Evolutionary conservation across 768 basidiomycete species (phyloP).

Genomic region (Paxillus ammoniavirescens): DNA sequence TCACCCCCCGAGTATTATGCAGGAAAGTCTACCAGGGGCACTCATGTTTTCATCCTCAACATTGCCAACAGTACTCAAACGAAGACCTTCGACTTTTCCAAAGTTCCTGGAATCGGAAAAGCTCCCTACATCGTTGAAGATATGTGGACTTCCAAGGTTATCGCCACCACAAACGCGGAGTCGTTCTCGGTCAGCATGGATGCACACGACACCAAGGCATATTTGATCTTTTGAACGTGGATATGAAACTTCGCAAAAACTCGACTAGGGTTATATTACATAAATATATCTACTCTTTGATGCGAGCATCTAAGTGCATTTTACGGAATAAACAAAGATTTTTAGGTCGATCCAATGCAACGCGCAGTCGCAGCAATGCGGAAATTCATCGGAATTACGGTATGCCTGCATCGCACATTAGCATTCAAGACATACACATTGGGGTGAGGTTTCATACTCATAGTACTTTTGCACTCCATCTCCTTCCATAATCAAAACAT

Average conservation of each 20-base stretch:
- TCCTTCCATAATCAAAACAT: constrained; percentile 78
- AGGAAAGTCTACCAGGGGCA: constrained; percentile 47
- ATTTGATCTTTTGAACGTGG: constrained; percentile 35
- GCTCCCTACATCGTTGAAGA: constrained; percentile 45
- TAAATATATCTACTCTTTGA: background rate
- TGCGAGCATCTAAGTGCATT: background rate
- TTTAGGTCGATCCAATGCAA: constrained; percentile 44
- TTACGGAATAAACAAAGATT: background rate
- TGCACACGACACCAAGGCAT: constrained; percentile 53
- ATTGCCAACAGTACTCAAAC: constrained; percentile 38
- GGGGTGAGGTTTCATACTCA: constrained; percentile 46
- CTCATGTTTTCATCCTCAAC: constrained; percentile 56
- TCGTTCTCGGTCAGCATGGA: constrained; percentile 42
- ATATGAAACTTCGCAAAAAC: background rate
- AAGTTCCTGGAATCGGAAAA: constrained; percentile 43
- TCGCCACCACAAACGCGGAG: constrained; percentile 35
- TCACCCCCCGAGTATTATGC: constrained; percentile 53
- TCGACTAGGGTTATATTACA: background rate
- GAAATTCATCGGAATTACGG: constrained; percentile 71
- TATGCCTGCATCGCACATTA: constrained; percentile 50
- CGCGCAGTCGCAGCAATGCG: constrained; percentile 81
- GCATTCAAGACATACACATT: constrained; percentile 3
- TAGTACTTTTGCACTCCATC: constrained; percentile 63
- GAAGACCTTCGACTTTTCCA: constrained; percentile 45
- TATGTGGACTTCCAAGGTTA: constrained; percentile 51